These are phyloP conservation scores for Kurtzmaniella cleridarum DNA, from an alignment of 805 yeast genomes.

Conservation along the genomic window DNA sequence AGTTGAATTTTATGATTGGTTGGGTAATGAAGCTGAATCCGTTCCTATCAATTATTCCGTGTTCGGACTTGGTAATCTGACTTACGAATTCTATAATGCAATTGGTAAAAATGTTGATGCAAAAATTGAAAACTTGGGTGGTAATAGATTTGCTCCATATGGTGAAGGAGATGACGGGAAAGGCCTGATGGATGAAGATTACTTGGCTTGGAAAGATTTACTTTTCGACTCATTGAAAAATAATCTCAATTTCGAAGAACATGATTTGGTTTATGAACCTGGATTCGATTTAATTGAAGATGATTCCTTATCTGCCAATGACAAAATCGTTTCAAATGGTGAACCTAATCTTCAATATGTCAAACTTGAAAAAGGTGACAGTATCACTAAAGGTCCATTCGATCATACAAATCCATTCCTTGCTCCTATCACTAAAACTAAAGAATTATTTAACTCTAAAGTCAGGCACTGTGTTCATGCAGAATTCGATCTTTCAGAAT, in stretches of 20 bases:
- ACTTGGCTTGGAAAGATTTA: conserved; percentile 83
- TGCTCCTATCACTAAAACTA: conserved; percentile 56
- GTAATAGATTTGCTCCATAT: conserved; percentile 62
- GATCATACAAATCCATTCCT: conserved; percentile 77
- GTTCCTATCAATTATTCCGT: conserved; percentile 58
- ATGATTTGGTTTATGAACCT: conserved; percentile 76
- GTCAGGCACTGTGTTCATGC: conserved; percentile 82
- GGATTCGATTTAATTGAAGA: conserved; percentile 42
- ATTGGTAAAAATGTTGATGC: conserved; percentile 61
- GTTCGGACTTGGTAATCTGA: conserved; percentile 92
- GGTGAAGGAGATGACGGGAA: conserved; percentile 96
- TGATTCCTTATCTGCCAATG: conserved; percentile 18
- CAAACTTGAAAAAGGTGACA: conserved; percentile 26
- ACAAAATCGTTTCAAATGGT: conserved; percentile 50
- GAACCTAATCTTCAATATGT: conserved; percentile 63
- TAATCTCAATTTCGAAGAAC: conserved; percentile 67
- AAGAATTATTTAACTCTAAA: conserved; percentile 63
- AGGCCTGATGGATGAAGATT: conserved; percentile 94
- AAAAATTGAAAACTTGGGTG: conserved; percentile 57
- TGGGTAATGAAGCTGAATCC: conserved; percentile 53
- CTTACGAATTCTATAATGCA: conserved; percentile 87
- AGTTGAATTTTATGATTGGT: conserved; percentile 65
- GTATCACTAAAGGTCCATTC: conserved; percentile 61
- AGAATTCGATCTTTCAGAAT: conserved; percentile 74
- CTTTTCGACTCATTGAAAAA: conserved; percentile 62